phyloP scores from a whole-genome alignment of 495 filamentous ascomycete species.

The Aspergillus egyptiacus region DNA sequence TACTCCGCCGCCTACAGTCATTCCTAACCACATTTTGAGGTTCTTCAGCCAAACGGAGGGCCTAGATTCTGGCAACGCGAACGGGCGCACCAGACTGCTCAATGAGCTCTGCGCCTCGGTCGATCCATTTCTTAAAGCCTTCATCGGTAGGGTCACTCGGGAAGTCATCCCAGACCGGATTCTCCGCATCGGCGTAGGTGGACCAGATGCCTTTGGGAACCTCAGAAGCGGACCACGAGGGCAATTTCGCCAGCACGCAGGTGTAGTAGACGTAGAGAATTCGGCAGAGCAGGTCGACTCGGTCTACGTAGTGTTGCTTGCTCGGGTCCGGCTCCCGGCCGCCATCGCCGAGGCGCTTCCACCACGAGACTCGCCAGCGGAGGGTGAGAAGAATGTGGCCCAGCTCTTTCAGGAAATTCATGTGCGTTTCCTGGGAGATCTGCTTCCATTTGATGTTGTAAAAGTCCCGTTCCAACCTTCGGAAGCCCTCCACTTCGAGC shows the following conservation, averaged over 20 bases:
- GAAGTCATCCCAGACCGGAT: constrained; percentile 41
- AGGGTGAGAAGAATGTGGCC: constrained; percentile 43
- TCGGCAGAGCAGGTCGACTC: constrained; percentile 42
- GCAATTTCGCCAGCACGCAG: constrained; percentile 43
- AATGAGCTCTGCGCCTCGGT: constrained; percentile 36
- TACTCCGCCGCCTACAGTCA: constrained; percentile 14
- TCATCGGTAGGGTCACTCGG: constrained; percentile 37
- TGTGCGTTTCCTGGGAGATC: constrained; percentile 39
- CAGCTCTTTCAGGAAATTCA: constrained; percentile 41
- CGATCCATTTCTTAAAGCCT: constrained; percentile 41
- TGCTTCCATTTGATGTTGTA: constrained; percentile 50
- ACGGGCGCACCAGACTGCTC: constrained; percentile 40
- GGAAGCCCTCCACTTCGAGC: constrained; percentile 48
- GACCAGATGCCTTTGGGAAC: constrained; percentile 42
- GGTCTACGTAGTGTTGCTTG: constrained; percentile 42
- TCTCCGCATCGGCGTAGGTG: constrained; percentile 41
- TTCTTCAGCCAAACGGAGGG: neutral
- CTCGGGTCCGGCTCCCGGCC: constrained; percentile 38
- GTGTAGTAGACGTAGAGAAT: constrained; percentile 49
- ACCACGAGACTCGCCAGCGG: constrained; percentile 48
- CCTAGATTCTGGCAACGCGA: constrained; percentile 27
- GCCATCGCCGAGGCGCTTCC: constrained; percentile 42
- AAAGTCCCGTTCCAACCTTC: constrained; percentile 43
- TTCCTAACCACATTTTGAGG: neutral
- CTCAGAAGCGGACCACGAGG: constrained; percentile 36